These are phyloP conservation scores for Tetramitus jugosus DNA, from an alignment of 208 protist species.

Conservation along the genomic window DNA sequence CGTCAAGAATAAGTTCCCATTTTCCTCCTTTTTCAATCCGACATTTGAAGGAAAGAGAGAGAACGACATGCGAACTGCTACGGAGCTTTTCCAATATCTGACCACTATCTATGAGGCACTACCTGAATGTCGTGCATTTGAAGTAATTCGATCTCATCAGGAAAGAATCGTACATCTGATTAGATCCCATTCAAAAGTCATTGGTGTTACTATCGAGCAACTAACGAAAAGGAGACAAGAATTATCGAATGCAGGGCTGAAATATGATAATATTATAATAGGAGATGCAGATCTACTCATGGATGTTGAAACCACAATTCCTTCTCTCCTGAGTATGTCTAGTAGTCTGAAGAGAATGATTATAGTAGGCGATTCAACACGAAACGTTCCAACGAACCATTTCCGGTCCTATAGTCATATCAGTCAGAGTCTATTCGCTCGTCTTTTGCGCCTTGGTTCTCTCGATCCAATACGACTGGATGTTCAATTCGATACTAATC, in stretches of 20 bases:
- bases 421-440: constrained; percentile 66
- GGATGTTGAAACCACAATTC: constrained; percentile 82
- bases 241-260: constrained; percentile 47
- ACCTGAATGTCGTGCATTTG: constrained; percentile 50
- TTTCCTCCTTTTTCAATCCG: background rate
- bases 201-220: constrained; percentile 85
- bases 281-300: constrained; percentile 75
- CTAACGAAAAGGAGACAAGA: constrained; percentile 61
- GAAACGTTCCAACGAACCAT: constrained; percentile 65
- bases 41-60: background rate
- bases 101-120: background rate
- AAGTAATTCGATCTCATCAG: constrained; percentile 52
- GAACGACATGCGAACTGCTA: background rate
- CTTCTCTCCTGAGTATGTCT: constrained; percentile 49
- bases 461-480: no score
- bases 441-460: no score
- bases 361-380: constrained; percentile 73
- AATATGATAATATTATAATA: constrained; percentile 78
- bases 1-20: background rate
- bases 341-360: constrained; percentile 61
- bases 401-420: constrained; percentile 61
- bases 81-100: background rate
- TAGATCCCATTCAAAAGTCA: constrained; percentile 66
- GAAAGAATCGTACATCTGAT: constrained; percentile 70
- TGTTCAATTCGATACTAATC: no score